Base-by-base conservation (phyloP, 2,329 filamentous ascomycete genomes). In the Thermomyces lanuginosus region DNA sequence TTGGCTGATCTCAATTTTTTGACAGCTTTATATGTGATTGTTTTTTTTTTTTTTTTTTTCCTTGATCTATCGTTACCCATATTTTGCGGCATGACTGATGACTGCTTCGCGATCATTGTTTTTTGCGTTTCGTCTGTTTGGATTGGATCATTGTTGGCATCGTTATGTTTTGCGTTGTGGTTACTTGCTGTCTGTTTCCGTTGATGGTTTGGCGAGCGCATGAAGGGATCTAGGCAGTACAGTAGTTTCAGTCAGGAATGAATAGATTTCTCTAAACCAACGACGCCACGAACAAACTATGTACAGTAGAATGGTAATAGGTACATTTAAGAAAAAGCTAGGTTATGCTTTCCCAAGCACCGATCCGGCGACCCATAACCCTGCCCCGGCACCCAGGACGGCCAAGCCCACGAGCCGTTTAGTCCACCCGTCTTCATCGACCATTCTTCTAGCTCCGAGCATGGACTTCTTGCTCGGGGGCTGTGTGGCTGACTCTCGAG, bases 381-480 rank as follows among this genome's bases (percentile, higher is more conserved):
- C 49, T 21, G 48, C 45, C 31, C 47, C 52, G 23, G 40, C 42
- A 16, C 46, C 46, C 18, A 54, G 29, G 11, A 52, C 44, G 19
- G 47, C 47, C 12, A 47, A 27, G 1, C 50, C 50, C n/a, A 52
- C 38, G 8, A 51, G 32, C 25, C 48, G 46, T 37, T 53, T 65
- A 63, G 69, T 75, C 69, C 72, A 77, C 29, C 68, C 66, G 17
- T 72, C 65, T 28, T 76, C 69, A 2, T 66, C 72, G 26, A 76
- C 51, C 16, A 75, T 69, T 40, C 69, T 76, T 6, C 24, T 61
- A 15, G 61, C 55, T 22, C 59, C 61, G 5, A 44, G 39, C 15
- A 60, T 52, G 30, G 51, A 64, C 31, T 47, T 56, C 21, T 45
- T 37, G 23, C 10, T 29, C 13, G 24, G 21, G 4, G 27, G 27